A percentile compares a stretch with the other conserved stretches of the same genome.
phyloP scores from a whole-genome alignment of 2,329 filamentous ascomycete genomes.

The Biscogniauxia marginata region DNA sequence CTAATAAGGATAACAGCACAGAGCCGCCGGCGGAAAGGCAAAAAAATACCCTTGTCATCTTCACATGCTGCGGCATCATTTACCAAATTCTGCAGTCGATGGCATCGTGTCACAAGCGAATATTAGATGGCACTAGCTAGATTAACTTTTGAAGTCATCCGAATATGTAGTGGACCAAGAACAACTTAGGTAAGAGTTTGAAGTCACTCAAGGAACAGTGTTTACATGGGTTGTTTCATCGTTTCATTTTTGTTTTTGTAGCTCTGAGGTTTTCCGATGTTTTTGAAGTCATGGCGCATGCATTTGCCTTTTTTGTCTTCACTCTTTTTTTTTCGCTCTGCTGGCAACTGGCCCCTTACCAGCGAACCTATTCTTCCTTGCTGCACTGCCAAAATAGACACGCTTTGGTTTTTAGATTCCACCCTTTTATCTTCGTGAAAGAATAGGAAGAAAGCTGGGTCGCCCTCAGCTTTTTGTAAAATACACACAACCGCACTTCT shows the following conservation, averaged over 20 bases:
- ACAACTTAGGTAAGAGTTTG: background rate
- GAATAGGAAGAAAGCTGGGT: conserved; percentile 18
- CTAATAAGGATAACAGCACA: no score
- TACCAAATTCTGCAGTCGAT: background rate
- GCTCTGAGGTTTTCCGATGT: conserved; percentile 25
- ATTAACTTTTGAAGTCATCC: background rate
- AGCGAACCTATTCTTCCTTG: conserved; percentile 1
- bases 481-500: conserved; percentile 24
- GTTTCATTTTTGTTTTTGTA: conserved; percentile 28
- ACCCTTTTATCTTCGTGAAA: conserved; percentile 14
- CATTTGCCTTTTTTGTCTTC: conserved; percentile 14
- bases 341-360: conserved; percentile 3
- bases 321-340: conserved; percentile 3
- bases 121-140: background rate
- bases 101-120: background rate
- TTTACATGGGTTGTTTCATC: background rate
- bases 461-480: conserved; percentile 30
- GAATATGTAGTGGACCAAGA: background rate
- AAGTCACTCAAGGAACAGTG: background rate
- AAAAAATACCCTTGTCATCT: background rate
- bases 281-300: conserved; percentile 27
- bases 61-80: background rate
- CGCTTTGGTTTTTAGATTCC: background rate
- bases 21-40: background rate
- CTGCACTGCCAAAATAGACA: conserved; percentile 2